Conservation (phyloP, 441 rosid genomes). For the Arabidopsis lyrata region DNA sequence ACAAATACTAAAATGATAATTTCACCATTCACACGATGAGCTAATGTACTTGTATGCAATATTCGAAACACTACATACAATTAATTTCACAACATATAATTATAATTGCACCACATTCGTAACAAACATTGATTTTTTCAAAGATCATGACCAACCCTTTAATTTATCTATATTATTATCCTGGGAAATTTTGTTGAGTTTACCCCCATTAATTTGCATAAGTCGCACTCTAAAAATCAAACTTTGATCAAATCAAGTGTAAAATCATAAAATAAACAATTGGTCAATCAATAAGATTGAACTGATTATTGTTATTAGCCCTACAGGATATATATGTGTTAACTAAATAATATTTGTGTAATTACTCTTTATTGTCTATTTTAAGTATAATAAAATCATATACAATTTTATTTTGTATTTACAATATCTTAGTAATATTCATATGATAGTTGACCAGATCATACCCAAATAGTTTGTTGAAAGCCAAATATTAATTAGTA, state of each 20-base stretch:
- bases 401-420: too few species aligned
- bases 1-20: too few species aligned
- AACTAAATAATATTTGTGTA: too few species aligned
- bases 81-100: neutral
- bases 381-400: too few species aligned
- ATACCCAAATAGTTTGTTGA: neutral
- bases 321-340: too few species aligned
- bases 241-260: too few species aligned
- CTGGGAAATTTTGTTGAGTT: neutral
- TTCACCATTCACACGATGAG: neutral
- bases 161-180: neutral
- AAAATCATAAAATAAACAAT: neutral
- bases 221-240: neutral
- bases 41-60: neutral
- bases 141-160: neutral
- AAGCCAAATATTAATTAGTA: neutral
- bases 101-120: neutral
- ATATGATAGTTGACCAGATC: too few species aligned
- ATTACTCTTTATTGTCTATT: too few species aligned
- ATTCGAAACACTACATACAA: neutral
- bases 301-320: too few species aligned
- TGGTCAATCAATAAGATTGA: neutral
- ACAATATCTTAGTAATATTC: too few species aligned
- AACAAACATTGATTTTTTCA: neutral
- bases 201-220: neutral